Evolutionary conservation across 192 early-diverging fungal species (phyloP).

Genomic region (Kappamyces sp.): DNA sequence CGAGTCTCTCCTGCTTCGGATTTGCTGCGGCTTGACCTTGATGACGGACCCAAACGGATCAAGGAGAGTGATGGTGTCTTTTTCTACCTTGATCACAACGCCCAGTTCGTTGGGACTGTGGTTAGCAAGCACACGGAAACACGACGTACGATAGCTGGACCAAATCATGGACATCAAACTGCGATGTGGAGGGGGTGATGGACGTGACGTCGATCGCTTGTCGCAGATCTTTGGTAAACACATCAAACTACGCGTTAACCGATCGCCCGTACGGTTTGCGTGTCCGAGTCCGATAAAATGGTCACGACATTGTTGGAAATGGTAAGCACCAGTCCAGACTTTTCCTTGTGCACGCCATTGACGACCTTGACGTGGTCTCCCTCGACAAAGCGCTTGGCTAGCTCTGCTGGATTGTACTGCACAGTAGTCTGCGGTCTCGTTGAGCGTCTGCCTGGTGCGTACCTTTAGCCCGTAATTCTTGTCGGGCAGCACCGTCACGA

Average conservation of each 20-base stretch:
- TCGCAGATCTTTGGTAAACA: constrained; percentile 85
- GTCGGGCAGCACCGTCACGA: constrained; percentile 65
- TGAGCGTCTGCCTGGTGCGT: constrained; percentile 13
- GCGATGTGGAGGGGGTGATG: constrained; percentile 45
- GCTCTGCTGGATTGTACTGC: constrained; percentile 43
- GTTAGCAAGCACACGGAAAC: not conserved
- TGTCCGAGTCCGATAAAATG: constrained; percentile 20
- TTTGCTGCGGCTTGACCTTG: constrained; percentile 62
- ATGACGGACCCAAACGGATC: constrained; percentile 65
- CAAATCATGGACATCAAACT: constrained; percentile 83
- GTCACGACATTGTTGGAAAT: constrained; percentile 79
- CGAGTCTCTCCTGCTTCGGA: constrained; percentile 62
- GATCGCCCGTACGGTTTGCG: constrained; percentile 19
- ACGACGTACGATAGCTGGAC: constrained; percentile 66
- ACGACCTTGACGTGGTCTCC: constrained; percentile 95
- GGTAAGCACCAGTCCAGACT: constrained; percentile 83
- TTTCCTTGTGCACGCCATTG: constrained; percentile 74
- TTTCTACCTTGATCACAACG: constrained; percentile 74
- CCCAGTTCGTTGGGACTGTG: constrained; percentile 53
- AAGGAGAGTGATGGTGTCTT: constrained; percentile 67
- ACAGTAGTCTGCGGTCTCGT: not conserved
- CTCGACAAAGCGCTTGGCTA: constrained; percentile 82
- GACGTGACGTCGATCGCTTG: constrained; percentile 65
- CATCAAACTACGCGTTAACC: constrained; percentile 53
- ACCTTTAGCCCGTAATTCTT: constrained; percentile 45